These are phyloP conservation scores for Novymonas esmeraldas DNA, from an alignment of 208 protist species.

Conservation along the genomic window DNA sequence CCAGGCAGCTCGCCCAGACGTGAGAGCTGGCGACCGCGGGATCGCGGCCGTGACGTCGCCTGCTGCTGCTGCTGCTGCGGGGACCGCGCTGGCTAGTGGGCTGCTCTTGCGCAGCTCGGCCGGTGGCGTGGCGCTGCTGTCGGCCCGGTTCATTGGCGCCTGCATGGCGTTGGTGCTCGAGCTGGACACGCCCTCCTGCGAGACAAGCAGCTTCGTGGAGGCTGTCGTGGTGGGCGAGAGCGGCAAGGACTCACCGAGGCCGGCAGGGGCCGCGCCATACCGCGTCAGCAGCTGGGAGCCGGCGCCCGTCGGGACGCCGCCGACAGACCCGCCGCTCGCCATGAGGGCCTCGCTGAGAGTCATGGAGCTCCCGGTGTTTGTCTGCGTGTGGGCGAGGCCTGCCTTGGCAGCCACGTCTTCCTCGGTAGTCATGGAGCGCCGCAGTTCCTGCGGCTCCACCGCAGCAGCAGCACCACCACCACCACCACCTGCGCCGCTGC, in stretches of 20 bases:
- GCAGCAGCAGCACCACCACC: no score
- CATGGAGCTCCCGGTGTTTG: neutral
- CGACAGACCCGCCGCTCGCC: neutral
- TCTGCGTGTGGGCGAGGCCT: neutral
- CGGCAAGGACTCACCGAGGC: neutral
- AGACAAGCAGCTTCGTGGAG: neutral
- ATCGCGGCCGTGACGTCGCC: neutral
- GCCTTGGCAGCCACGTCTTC: neutral
- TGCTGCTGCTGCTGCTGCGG: neutral
- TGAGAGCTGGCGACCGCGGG: neutral
- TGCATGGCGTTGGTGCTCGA: conserved; percentile 12
- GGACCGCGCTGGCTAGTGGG: neutral
- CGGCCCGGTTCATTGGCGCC: conserved; percentile 7
- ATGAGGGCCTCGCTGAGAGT: conserved; percentile 4
- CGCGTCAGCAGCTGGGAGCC: neutral
- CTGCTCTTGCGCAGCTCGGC: conserved; percentile 13
- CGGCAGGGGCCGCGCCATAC: neutral
- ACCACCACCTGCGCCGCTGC: neutral
- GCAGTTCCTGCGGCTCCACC: neutral
- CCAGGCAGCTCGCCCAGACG: no score
- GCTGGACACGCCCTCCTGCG: conserved; percentile 13
- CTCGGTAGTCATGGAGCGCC: neutral
- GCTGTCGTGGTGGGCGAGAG: neutral
- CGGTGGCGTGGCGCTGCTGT: neutral
- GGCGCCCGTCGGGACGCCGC: neutral